A percentile compares a stretch with the other conserved stretches of the same genome.
These are phyloP conservation scores for Pyrrhoderma lamaoense DNA, from an alignment of 1,284 basidiomycete species.

Conservation along the genomic window DNA sequence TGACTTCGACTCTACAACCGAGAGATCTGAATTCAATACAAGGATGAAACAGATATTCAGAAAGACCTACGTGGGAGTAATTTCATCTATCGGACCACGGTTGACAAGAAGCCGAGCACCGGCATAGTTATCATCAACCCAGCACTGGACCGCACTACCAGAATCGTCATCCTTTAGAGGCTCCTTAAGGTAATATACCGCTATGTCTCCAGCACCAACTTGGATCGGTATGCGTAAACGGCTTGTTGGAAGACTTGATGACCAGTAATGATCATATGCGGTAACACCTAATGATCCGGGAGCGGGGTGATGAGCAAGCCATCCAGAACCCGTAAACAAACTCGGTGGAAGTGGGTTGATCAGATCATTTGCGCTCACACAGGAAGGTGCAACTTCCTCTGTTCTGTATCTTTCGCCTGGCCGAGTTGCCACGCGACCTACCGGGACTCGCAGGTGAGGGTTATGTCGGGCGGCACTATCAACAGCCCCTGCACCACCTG, in stretches of 20 bases:
- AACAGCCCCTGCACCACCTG: slow-evolving; percentile 26
- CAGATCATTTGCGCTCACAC: slow-evolving; percentile 88
- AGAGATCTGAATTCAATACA: neutral
- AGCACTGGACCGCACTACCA: slow-evolving; percentile 68
- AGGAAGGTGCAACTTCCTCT: slow-evolving; percentile 82
- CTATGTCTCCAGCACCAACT: slow-evolving; percentile 71
- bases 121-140: slow-evolving; percentile 76
- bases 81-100: slow-evolving; percentile 42
- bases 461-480: slow-evolving; percentile 28
- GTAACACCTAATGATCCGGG: slow-evolving; percentile 39
- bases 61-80: slow-evolving; percentile 47
- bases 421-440: slow-evolving; percentile 65
- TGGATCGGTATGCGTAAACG: slow-evolving; percentile 70
- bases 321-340: slow-evolving; percentile 86
- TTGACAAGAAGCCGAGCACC: slow-evolving; percentile 61
- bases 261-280: slow-evolving; percentile 77
- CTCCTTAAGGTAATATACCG: slow-evolving; percentile 70
- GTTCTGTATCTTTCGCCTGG: slow-evolving; percentile 42
- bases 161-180: slow-evolving; percentile 41
- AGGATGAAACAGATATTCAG: slow-evolving; percentile 7
- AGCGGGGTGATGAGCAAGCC: slow-evolving; percentile 70
- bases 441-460: slow-evolving; percentile 53
- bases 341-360: slow-evolving; percentile 89
- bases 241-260: slow-evolving; percentile 70
- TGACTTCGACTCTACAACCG: slow-evolving; percentile 36